Conservation (phyloP, 2,329 filamentous ascomycete species). For the Epichloe coenophiala region DNA sequence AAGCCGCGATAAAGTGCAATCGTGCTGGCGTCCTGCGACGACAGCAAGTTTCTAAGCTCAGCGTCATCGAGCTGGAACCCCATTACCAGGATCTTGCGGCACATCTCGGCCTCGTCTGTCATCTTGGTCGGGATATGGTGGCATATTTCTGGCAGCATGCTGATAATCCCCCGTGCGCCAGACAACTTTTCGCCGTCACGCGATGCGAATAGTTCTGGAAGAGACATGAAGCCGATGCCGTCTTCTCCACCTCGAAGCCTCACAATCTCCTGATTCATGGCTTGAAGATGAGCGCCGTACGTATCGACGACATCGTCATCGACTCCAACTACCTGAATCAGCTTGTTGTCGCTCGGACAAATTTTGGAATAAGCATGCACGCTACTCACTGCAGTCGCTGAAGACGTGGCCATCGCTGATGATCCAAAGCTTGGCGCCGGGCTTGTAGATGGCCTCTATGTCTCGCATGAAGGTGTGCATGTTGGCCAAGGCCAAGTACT, state of each 20-base stretch:
- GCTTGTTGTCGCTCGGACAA: background rate
- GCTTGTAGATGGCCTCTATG: conserved; percentile 18
- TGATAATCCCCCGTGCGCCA: conserved; percentile 10
- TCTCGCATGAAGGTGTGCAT: conserved; percentile 17
- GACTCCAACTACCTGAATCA: conserved; percentile 22
- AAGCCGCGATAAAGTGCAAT: conserved; percentile 46
- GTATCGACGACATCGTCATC: conserved; percentile 27
- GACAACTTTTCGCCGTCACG: conserved; percentile 2
- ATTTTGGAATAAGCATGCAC: conserved; percentile 1
- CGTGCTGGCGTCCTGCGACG: conserved; percentile 16
- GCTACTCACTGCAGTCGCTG: conserved; percentile 23
- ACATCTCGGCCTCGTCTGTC: conserved; percentile 16
- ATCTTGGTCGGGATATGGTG: conserved; percentile 15
- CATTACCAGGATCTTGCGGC: conserved; percentile 20
- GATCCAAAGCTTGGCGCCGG: conserved; percentile 22
- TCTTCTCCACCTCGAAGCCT: conserved; percentile 11
- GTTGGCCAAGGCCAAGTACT: conserved; percentile 19
- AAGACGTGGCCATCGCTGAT: conserved; percentile 28
- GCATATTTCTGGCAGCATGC: conserved; percentile 26
- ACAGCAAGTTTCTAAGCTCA: conserved; percentile 13
- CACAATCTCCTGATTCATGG: conserved; percentile 20
- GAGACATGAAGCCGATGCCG: conserved; percentile 16
- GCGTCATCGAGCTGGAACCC: conserved; percentile 21
- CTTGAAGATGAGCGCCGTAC: conserved; percentile 23
- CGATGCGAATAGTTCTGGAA: conserved; percentile 17